Evolutionary conservation across 768 basidiomycete genomes (phyloP), one percentile per base, ranked within the genome.

Genomic region (Auriculariales sp.): DNA sequence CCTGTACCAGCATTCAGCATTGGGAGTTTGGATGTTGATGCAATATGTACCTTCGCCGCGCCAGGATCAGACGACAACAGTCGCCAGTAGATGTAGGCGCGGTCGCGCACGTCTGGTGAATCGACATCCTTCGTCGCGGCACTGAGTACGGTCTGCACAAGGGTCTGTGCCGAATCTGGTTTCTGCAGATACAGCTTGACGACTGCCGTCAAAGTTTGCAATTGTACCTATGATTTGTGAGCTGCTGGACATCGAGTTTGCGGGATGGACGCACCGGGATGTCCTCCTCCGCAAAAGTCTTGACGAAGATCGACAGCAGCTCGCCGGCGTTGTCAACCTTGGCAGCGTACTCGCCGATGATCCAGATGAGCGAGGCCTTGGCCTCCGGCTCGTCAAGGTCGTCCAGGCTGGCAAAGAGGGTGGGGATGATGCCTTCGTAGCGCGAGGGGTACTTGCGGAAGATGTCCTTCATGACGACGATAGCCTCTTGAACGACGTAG

Each of bases 381-480:
- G 95, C 94, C 62, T 99, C 94, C 9, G 94, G 95, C 61, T 99
- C 95, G 59, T 98, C 94, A 28, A 99, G 70, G 58, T 95, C 93
- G 52, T 99, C 94, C 12, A 98, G 79, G 59, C 92, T 94, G 2
- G 88, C 81, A 58, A 93, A 99, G 12, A 99, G 67, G 0, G 84
- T 91, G 0, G 93, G 94, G 55, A 99, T 97, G 59, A 95, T 83
- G 17, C 92, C 93, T 66, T 99, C 94, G 61, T 98, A 99, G 2
- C 83, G 90, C 29, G 81, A 83, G 6, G 93, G 95, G 61, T 97
- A 99, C 71, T 89, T 91, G 42, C 94, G 78, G 78, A 98, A 99
- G 54, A 98, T 94, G 58, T 99, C 94, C 92, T 97, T 98, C 88
- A 99, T 95, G 2, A 99, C 92, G 2, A 99, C 92, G 3, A 98